Evolutionary conservation across 169 alveolate genomes (phyloP).

Genomic region (Plasmodium fragile): DNA sequence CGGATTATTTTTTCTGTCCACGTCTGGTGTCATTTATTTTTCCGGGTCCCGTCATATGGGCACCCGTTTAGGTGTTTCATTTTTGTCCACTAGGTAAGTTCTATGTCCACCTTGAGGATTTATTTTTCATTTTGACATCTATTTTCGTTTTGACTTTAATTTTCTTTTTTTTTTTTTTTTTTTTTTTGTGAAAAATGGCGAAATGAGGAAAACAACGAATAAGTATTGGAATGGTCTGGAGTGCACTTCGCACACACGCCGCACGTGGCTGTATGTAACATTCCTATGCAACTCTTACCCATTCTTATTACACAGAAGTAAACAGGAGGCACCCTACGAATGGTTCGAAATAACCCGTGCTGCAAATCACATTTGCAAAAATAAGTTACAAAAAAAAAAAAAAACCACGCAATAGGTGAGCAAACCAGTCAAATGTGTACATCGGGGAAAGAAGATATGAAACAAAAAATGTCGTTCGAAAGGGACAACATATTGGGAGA

Average conservation of each 20-base stretch:
- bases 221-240: neutral
- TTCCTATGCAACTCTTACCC: neutral
- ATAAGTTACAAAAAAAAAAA: neutral
- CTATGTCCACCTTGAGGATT: neutral
- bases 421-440: neutral
- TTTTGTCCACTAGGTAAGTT: neutral
- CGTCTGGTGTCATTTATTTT: neutral
- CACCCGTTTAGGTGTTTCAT: neutral
- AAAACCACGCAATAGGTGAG: neutral
- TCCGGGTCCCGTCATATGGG: neutral
- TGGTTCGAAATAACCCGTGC: neutral
- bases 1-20: neutral
- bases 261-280: neutral
- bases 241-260: neutral
- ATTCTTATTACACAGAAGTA: neutral
- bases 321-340: neutral
- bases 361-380: neutral
- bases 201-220: neutral
- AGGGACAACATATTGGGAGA: slow-evolving; percentile 45
- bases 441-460: slow-evolving; percentile 42
- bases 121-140: neutral
- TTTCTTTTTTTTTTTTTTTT: neutral
- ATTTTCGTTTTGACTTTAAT: neutral
- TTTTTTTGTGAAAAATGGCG: neutral
- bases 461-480: slow-evolving; percentile 41